A percentile compares a stretch with the other conserved stretches of the same genome.
phyloP scores from a whole-genome alignment of 441 rosid genomes.

The Melastoma candidum region DNA sequence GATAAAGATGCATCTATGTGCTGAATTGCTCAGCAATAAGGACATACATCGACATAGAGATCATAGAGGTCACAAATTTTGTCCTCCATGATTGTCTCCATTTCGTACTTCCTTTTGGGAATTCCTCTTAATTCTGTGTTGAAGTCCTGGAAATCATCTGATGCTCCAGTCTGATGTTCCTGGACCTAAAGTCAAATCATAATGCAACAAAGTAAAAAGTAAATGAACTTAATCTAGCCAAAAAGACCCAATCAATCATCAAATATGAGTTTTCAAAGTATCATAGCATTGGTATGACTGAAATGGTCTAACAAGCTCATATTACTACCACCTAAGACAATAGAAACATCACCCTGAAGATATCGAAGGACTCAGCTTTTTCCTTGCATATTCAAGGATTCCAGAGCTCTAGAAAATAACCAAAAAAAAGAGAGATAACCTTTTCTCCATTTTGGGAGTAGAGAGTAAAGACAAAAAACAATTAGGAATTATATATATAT shows the following conservation, averaged over 20 bases:
- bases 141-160: constrained; percentile 65
- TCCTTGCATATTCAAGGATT: too few species aligned
- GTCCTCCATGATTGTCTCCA: constrained; percentile 77
- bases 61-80: constrained; percentile 93
- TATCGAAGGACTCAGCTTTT: too few species aligned
- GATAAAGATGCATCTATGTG: constrained; percentile 3
- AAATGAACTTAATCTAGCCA: neutral
- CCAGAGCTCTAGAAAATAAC: too few species aligned
- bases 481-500: too few species aligned
- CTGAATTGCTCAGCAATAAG: neutral
- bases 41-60: constrained; percentile 75
- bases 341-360: too few species aligned
- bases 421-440: too few species aligned
- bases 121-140: constrained; percentile 37
- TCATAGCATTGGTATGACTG: too few species aligned
- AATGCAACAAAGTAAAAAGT: neutral
- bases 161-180: constrained; percentile 46
- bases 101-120: constrained; percentile 42
- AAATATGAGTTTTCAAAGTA: too few species aligned
- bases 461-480: too few species aligned
- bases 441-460: too few species aligned
- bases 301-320: too few species aligned
- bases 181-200: constrained; percentile 25
- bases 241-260: neutral
- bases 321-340: too few species aligned